Evolutionary conservation across 305 asterid species (phyloP).

Genomic region (Stenogyne calaminthoides): DNA sequence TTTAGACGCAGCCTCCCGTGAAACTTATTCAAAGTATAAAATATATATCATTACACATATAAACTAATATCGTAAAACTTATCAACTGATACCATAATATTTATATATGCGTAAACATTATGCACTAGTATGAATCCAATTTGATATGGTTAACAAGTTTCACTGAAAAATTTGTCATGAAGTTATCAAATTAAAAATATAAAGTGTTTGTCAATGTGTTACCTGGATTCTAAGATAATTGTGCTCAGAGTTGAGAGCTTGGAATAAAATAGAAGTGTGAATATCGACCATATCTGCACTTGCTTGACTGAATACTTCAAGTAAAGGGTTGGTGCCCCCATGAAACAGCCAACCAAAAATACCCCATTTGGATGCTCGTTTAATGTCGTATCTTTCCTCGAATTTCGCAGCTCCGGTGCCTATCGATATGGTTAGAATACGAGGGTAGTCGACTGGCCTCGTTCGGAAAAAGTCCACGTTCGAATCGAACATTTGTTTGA

Average conservation of each 20-base stretch:
- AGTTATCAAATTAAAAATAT: background rate
- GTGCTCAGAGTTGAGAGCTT: constrained; percentile 42
- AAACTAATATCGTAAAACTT: no score
- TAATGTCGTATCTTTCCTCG: constrained; percentile 43
- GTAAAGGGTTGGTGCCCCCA: constrained; percentile 52
- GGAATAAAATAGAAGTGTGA: constrained; percentile 50
- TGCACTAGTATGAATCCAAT: no score
- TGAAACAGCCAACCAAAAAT: constrained; percentile 44
- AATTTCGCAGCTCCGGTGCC: constrained; percentile 53
- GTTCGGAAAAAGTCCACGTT: constrained; percentile 33
- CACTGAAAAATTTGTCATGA: no score
- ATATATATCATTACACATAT: no score
- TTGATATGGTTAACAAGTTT: no score
- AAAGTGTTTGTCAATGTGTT: background rate
- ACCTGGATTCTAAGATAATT: constrained; percentile 66
- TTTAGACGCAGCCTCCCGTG: no score
- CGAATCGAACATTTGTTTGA: constrained; percentile 44
- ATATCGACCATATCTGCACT: constrained; percentile 60
- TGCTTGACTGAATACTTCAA: constrained; percentile 52
- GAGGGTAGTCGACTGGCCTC: constrained; percentile 41
- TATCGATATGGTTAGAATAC: constrained; percentile 50
- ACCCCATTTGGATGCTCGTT: constrained; percentile 55
- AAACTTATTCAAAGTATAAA: no score
- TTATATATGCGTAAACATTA: no score
- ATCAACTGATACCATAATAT: no score